These are phyloP conservation scores for Tulasnella calospora DNA, from an alignment of 768 basidiomycete genomes.

Conservation along the genomic window DNA sequence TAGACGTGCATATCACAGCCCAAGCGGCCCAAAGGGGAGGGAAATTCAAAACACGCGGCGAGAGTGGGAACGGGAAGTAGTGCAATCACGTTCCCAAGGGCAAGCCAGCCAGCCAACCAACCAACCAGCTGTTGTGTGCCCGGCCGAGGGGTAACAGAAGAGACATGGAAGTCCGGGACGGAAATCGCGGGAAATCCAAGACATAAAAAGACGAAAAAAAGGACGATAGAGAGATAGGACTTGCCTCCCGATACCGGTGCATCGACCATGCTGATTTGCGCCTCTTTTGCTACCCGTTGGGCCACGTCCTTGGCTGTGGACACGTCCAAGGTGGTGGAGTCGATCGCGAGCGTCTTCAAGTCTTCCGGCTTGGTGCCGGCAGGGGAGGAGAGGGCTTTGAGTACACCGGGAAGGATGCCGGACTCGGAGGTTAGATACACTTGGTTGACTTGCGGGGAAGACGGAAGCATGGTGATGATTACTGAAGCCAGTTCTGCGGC, in stretches of 20 bases:
- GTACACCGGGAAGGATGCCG: slow-evolving; percentile 22
- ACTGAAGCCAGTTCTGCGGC: slow-evolving; percentile 39
- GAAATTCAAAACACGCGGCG: neutral
- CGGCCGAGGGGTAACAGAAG: neutral
- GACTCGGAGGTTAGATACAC: slow-evolving; percentile 53
- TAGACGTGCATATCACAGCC: neutral
- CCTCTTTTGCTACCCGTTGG: slow-evolving; percentile 41
- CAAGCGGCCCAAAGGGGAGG: neutral
- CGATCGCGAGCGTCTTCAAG: slow-evolving; percentile 54
- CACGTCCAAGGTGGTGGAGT: slow-evolving; percentile 88
- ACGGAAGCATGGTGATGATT: slow-evolving; percentile 87
- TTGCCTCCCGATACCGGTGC: slow-evolving; percentile 91
- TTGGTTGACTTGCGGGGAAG: slow-evolving; percentile 75
- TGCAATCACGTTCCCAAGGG: neutral
- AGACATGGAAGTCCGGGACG: neutral
- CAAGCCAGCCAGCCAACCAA: neutral
- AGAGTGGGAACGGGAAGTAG: slow-evolving; percentile 18
- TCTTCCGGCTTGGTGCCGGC: slow-evolving; percentile 47
- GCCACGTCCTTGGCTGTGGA: slow-evolving; percentile 65
- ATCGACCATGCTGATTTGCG: slow-evolving; percentile 76
- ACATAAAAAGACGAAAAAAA: neutral
- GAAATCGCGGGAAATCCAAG: no score
- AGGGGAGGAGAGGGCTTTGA: slow-evolving; percentile 28
- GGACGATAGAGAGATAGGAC: slow-evolving; percentile 31
- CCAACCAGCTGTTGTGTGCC: neutral